Base-by-base conservation (phyloP, 2,329 filamentous ascomycete species). In the Penicillium sp. region DNA sequence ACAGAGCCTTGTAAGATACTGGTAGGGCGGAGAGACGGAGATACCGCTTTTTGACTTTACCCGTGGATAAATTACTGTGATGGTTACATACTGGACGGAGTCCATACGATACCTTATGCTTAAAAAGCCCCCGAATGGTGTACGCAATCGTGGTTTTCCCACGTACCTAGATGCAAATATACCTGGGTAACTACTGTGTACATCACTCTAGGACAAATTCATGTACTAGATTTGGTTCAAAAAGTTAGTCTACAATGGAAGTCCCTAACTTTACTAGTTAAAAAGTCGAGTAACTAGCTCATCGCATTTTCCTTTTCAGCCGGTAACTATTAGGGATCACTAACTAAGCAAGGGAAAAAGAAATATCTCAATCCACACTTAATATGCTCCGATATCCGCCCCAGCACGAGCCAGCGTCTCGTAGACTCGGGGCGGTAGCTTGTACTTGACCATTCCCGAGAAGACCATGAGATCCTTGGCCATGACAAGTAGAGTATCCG, bases 391-490 rank as follows among this genome's bases (percentile, higher is more conserved):
- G 53, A 74, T 74, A 63, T 90, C 87, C 37, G 86, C 84, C 41
- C 87, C 88, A 34, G 88, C 89, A 65, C 86, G 82, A 41, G 90
- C 91, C 64, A 97, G 75, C 55, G 87, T 88, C 76, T 96, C 92
- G 72, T 95, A 92, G 47, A 97, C 79, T 64, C 88, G 81, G 31
- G 88, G 87, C 42, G 89, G 89, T 73, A 97, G 80, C 64, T 93
- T 84, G 73, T 95, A 97, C 65, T 88, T 84, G 65, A 97, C 83
- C 78, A 95, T 83, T 49, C 90, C 92, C 13, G 90, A 92, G 75
- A 95, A 97, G 12, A 93, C 87, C 76, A 93, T 95, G 62, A 96
- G 72, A 71, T 97, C 92, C 69, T 90, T 84, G 33, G 88, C 90
- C 75, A 88, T 89, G 68, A 87, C 82, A 73, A 87, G 81, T 64